Evolutionary conservation across 2,329 filamentous ascomycete species (phyloP).

Genomic region (Fusarium brachygibbosum): DNA sequence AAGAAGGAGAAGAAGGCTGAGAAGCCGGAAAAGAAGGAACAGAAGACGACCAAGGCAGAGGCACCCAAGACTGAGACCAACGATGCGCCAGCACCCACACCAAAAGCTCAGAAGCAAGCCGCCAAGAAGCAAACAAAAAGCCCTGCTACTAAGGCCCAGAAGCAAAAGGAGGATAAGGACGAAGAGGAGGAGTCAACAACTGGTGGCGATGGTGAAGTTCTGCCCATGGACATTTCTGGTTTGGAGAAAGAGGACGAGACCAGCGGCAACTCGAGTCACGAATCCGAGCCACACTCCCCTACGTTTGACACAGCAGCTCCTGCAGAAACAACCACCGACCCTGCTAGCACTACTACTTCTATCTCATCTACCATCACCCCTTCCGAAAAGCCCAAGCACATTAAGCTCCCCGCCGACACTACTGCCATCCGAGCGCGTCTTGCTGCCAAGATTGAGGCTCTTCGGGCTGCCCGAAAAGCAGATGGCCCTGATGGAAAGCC

Average conservation of each 20-base stretch:
- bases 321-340: conserved; percentile 58
- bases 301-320: conserved; percentile 68
- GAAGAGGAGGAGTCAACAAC: conserved; percentile 30
- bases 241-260: conserved; percentile 60
- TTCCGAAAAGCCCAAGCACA: conserved; percentile 73
- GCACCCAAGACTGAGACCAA: conserved; percentile 52
- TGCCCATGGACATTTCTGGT: conserved; percentile 49
- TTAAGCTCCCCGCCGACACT: conserved; percentile 77
- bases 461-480: conserved; percentile 88
- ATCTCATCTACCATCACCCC: conserved; percentile 74
- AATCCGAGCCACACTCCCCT: conserved; percentile 65
- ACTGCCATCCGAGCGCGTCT: conserved; percentile 83
- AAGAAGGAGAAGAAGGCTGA: conserved; percentile 59
- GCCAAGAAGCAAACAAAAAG: conserved; percentile 49
- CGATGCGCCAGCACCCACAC: conserved; percentile 36
- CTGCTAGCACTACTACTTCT: conserved; percentile 74
- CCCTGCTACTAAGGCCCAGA: conserved; percentile 25
- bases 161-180: conserved; percentile 39
- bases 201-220: conserved; percentile 32
- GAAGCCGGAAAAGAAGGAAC: conserved; percentile 21
- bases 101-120: conserved; percentile 47
- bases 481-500: conserved; percentile 82
- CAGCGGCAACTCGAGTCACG: conserved; percentile 62
- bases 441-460: conserved; percentile 84
- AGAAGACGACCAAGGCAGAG: conserved; percentile 60